Evolutionary conservation across 768 basidiomycete species (phyloP).

Genomic region (Saitozyma podzolica): DNA sequence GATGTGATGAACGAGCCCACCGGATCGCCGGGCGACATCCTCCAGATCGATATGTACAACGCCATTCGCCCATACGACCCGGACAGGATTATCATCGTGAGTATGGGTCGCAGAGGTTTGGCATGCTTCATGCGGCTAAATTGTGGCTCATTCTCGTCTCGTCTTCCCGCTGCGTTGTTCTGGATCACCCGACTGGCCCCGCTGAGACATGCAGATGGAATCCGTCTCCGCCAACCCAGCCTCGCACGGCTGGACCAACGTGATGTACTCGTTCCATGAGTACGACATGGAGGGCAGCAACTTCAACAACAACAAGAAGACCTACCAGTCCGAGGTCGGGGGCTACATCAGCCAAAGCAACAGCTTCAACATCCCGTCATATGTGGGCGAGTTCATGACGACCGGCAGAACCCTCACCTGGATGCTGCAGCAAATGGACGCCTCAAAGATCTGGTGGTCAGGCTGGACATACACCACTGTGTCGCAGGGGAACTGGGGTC

Average conservation of each 20-base stretch:
- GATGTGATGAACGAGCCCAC: conserved; percentile 48
- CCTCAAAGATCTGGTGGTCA: conserved; percentile 30
- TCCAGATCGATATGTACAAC: conserved; percentile 45
- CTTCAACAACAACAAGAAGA: conserved; percentile 24
- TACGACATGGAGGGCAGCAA: conserved; percentile 42
- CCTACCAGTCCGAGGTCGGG: conserved; percentile 20
- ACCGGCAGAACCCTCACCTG: conserved; percentile 29
- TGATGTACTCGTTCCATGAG: conserved; percentile 46
- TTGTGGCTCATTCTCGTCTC: too few species aligned
- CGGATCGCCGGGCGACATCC: conserved; percentile 31
- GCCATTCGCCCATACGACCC: conserved; percentile 37
- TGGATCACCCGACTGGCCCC: too few species aligned
- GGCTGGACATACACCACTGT: conserved; percentile 37
- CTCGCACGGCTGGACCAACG: conserved; percentile 42
- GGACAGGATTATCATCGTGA: conserved; percentile 38
- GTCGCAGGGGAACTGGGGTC: conserved; percentile 29
- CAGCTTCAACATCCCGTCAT: conserved; percentile 30
- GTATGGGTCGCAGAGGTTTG: background rate
- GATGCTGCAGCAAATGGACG: conserved; percentile 37
- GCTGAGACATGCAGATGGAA: conserved; percentile 18
- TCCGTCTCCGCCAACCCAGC: conserved; percentile 38
- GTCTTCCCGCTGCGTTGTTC: too few species aligned
- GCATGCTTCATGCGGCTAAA: background rate
- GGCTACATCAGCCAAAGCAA: conserved; percentile 27
- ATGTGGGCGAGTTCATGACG: conserved; percentile 46